phyloP scores from a whole-genome alignment of 495 filamentous ascomycete genomes.

The Hamigera avellanea region DNA sequence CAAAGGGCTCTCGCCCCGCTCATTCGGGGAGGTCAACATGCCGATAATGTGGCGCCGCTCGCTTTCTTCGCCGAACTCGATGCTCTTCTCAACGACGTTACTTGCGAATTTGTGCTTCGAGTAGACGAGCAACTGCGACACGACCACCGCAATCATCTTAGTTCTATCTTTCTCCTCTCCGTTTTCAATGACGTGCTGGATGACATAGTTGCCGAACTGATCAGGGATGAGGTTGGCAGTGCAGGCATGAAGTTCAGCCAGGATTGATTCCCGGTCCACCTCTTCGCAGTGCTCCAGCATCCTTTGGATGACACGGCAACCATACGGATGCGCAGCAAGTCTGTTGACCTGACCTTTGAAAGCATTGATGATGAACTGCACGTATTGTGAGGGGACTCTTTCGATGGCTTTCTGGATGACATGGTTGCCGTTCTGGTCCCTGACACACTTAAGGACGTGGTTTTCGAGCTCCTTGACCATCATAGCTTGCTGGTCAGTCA shows the following conservation, averaged over 20 bases:
- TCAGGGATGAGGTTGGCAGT: constrained; percentile 66
- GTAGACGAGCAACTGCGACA: constrained; percentile 54
- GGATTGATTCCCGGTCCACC: constrained; percentile 54
- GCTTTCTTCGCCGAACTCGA: constrained; percentile 57
- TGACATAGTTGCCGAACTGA: constrained; percentile 94
- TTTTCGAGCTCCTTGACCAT: constrained; percentile 74
- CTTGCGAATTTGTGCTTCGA: constrained; percentile 96
- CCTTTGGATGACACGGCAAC: constrained; percentile 87
- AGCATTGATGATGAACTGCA: constrained; percentile 81
- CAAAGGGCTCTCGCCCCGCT: constrained; percentile 56
- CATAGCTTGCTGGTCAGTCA: constrained; percentile 78
- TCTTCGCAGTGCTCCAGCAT: constrained; percentile 80
- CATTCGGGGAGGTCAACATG: constrained; percentile 45
- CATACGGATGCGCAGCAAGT: constrained; percentile 73
- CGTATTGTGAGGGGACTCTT: constrained; percentile 66
- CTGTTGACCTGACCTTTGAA: constrained; percentile 70
- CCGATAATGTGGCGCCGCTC: constrained; percentile 62
- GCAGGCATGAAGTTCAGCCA: constrained; percentile 68
- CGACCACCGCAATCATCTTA: constrained; percentile 63
- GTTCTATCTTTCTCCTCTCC: constrained; percentile 66
- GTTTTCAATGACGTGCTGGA: constrained; percentile 82
- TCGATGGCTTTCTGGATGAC: constrained; percentile 95
- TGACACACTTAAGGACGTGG: constrained; percentile 71
- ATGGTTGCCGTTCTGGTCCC: constrained; percentile 91
- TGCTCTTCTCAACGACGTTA: constrained; percentile 95